Base-by-base conservation (phyloP, 140 eudicot genomes). In the Eryngium alpinum region DNA sequence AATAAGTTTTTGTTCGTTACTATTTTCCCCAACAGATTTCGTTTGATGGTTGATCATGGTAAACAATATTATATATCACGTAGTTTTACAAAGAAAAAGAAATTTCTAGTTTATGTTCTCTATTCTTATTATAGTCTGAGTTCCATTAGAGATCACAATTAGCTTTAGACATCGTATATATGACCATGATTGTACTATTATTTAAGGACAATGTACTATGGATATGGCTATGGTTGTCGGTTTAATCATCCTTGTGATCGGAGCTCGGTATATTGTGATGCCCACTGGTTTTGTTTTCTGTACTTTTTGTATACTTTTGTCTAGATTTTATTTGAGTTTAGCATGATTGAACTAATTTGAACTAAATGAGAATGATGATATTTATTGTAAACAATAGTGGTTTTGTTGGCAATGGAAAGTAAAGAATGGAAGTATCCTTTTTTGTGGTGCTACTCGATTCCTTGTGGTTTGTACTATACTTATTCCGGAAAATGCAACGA, bases 201-300 rank as follows among this genome's bases (percentile, higher is more conserved):
- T 89, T 74, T 95, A 90, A 87, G 95, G 84, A 95, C 93, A 15
- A 97, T 97, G 31, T 85, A 87, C 80, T 95, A 97, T 83, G 97
- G 99, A 44, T 92, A 91, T 73, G 97, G 97, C 65, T 83, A 89
- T 6, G 83, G 96, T 44, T 95, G 99, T 82, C 97, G 99, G 83
- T 95, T 91, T 77, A 95, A 95, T 88, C 99, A 95, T 85, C 99
- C 99, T 17, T 96, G 89, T 75, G 97, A 95, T 73, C 97, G 97
- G 56, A 80, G 87, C 82, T 78, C 79, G 97, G 99, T 95, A 89
- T 78, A 22, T 10, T 80, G 32, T 72, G 66, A 14, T 29, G 15
- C 32, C 17, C 17, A 5, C 17, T 50, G 57, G 78, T 24, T 76
- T 31, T 0, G 33, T 43, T 74, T 75, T 12, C 18, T 33, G 29